These are phyloP conservation scores for Medicago arabica DNA, from an alignment of 306 rosid genomes.

Conservation along the genomic window DNA sequence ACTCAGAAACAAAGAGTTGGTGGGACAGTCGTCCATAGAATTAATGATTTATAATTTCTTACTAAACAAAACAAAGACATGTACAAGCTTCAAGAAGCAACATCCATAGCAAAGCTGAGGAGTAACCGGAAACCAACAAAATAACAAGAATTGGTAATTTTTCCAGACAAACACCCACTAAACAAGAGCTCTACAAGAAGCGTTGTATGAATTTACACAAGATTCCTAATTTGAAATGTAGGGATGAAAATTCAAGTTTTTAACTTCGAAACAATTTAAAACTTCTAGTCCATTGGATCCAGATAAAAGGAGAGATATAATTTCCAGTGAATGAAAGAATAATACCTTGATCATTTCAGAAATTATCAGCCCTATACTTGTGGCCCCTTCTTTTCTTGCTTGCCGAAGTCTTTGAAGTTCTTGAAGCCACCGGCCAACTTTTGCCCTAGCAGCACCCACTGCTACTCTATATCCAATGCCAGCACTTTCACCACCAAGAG, in stretches of 20 bases:
- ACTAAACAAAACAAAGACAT: constrained; percentile 31
- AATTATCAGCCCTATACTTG: constrained; percentile 84
- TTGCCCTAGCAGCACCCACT: constrained; percentile 88
- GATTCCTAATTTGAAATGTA: constrained; percentile 20
- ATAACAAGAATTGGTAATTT: constrained; percentile 28
- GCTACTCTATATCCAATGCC: constrained; percentile 93
- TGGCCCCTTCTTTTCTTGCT: constrained; percentile 99
- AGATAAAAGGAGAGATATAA: constrained; percentile 26
- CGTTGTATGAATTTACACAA: constrained; percentile 26
- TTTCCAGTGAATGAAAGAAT: constrained; percentile 7
- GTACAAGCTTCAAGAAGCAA: constrained; percentile 7
- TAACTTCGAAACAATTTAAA: constrained; percentile 23
- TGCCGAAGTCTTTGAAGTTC: constrained; percentile 97
- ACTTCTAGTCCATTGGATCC: not conserved
- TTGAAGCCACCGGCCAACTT: constrained; percentile 97
- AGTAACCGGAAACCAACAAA: constrained; percentile 30
- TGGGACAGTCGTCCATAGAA: constrained; percentile 19
- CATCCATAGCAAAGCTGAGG: constrained; percentile 3
- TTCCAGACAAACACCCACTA: constrained; percentile 30
- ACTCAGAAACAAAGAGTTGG: constrained; percentile 29
- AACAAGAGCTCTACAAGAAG: constrained; percentile 30
- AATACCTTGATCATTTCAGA: constrained; percentile 96
- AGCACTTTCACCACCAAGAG: constrained; percentile 80
- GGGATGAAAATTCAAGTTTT: constrained; percentile 27
- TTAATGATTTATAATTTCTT: constrained; percentile 19